A percentile compares a stretch with the other conserved stretches of the same genome.
phyloP scores from a whole-genome alignment of 331 rosid species.

The Quercus lobata region DNA sequence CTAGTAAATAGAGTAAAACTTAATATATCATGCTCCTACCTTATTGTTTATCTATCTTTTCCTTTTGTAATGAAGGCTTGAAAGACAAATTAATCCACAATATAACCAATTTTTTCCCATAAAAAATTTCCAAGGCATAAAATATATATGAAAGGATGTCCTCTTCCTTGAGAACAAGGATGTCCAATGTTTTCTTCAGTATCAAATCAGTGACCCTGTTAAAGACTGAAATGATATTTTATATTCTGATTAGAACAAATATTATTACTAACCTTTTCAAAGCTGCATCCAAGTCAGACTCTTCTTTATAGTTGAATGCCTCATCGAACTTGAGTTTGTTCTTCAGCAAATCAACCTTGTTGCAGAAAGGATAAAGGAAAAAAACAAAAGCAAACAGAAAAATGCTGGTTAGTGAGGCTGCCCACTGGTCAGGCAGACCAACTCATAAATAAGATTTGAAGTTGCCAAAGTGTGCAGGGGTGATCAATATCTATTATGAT shows the following conservation, averaged over 20 bases:
- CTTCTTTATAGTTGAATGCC: conserved; percentile 36
- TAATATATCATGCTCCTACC: not conserved
- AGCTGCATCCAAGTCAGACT: conserved; percentile 18
- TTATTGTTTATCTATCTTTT: too few species aligned
- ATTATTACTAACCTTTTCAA: conserved; percentile 23
- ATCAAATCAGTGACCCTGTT: not conserved
- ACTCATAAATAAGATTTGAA: not conserved
- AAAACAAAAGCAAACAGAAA: not conserved
- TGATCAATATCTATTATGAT: not conserved
- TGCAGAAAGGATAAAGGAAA: not conserved
- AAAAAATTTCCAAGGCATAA: not conserved
- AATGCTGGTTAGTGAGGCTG: not conserved
- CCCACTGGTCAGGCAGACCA: not conserved
- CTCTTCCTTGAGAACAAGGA: too few species aligned
- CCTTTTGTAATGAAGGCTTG: not conserved
- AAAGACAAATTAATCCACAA: not conserved
- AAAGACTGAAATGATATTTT: not conserved
- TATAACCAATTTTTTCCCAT: not conserved
- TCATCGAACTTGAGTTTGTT: conserved; percentile 27
- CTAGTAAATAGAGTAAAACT: not conserved
- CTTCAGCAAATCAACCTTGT: conserved; percentile 27
- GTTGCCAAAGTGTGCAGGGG: not conserved
- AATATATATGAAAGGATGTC: not conserved
- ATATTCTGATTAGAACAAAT: not conserved
- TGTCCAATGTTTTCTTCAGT: not conserved